A percentile compares a stretch with the other conserved stretches of the same genome.
phyloP scores from a whole-genome alignment of 768 basidiomycete genomes.

The Suillus variegatus region DNA sequence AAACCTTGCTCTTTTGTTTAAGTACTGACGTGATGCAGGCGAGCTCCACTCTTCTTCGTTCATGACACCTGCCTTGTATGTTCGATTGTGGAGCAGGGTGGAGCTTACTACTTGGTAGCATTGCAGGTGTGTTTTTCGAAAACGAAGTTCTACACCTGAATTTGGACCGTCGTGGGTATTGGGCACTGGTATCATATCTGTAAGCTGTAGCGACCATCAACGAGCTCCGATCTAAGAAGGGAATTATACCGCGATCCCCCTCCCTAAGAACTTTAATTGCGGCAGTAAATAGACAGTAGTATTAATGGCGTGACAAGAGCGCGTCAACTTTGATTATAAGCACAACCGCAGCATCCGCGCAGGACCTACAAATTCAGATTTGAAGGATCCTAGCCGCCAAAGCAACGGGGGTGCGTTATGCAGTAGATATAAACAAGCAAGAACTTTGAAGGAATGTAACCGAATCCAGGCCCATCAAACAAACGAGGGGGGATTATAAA shows the following conservation, averaged over 20 bases:
- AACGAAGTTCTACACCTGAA: not conserved
- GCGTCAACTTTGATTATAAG: not conserved
- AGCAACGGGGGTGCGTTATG: too few species aligned
- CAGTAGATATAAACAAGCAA: too few species aligned
- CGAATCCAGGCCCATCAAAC: not conserved
- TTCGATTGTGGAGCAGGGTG: slow-evolving; percentile 7
- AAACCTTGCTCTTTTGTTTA: not conserved
- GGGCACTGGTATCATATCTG: not conserved
- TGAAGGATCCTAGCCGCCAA: too few species aligned
- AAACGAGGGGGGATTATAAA: not conserved
- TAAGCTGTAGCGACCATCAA: not conserved
- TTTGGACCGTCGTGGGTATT: not conserved
- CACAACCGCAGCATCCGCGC: too few species aligned
- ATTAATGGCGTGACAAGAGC: not conserved
- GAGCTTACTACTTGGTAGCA: not conserved
- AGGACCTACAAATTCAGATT: too few species aligned
- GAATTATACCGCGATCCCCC: slow-evolving; percentile 13
- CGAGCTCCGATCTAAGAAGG: not conserved
- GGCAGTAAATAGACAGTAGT: not conserved
- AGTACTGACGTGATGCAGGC: not conserved
- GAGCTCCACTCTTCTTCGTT: slow-evolving; percentile 10
- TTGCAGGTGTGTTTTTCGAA: not conserved
- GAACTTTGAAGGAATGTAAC: not conserved
- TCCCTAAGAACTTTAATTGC: slow-evolving; percentile 8
- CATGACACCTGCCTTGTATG: slow-evolving; percentile 9